Evolutionary conservation across 2,329 filamentous ascomycete genomes (phyloP).

Genomic region (Cercospora citrullina): DNA sequence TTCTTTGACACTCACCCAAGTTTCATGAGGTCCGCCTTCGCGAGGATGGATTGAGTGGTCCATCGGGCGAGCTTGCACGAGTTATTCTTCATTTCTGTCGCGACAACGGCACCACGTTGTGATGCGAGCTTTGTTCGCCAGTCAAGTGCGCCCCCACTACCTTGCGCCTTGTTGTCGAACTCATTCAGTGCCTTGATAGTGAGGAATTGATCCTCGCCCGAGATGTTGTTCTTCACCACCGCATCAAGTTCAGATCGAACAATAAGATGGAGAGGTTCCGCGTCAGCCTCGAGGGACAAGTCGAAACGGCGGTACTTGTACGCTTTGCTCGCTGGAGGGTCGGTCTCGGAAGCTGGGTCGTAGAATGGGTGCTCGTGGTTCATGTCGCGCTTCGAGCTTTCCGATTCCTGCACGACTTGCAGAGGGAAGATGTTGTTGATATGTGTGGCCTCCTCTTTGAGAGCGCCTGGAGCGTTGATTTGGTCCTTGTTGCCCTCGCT

Average conservation of each 20-base stretch:
- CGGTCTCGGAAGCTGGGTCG: slow-evolving; percentile 87
- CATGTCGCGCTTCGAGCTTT: slow-evolving; percentile 78
- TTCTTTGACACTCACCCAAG: slow-evolving; percentile 67
- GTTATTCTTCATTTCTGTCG: slow-evolving; percentile 99
- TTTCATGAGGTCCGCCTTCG: slow-evolving; percentile 98
- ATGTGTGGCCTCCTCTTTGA: slow-evolving; percentile 96
- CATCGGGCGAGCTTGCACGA: slow-evolving; percentile 96
- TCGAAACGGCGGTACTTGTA: slow-evolving; percentile 99
- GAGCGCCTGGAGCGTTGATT: slow-evolving; percentile 88
- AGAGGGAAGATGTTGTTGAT: slow-evolving; percentile 99
- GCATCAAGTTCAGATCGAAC: slow-evolving; percentile 96
- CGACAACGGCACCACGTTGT: slow-evolving; percentile 94
- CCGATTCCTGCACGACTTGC: slow-evolving; percentile 85
- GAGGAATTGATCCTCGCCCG: slow-evolving; percentile 85
- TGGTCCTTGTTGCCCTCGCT: slow-evolving; percentile 90
- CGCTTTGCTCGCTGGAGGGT: slow-evolving; percentile 89
- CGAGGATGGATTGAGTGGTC: slow-evolving; percentile 95
- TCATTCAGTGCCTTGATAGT: slow-evolving; percentile 97
- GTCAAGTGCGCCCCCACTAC: slow-evolving; percentile 90
- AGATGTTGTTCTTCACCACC: slow-evolving; percentile 90
- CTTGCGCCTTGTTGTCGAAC: slow-evolving; percentile 97
- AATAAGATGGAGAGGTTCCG: slow-evolving; percentile 88
- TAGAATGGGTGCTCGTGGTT: slow-evolving; percentile 94
- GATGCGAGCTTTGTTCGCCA: slow-evolving; percentile 94
- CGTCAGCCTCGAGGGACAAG: slow-evolving; percentile 83